Conservation (phyloP, 2,329 filamentous ascomycete species). For the Talaromyces sp. region DNA sequence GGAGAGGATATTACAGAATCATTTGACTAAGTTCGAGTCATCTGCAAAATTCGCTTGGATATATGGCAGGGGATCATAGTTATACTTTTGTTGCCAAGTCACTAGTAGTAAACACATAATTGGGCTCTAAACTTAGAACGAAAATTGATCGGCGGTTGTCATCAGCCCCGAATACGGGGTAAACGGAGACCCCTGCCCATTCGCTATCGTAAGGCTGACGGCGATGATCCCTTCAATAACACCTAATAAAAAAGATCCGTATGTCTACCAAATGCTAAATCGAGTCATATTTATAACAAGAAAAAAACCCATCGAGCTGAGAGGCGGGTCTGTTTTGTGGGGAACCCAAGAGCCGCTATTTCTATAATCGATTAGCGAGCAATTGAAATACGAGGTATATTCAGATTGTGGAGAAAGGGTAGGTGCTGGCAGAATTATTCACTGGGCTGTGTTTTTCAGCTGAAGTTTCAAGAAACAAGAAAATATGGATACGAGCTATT, state of each 20-base stretch:
- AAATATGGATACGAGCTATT: background rate
- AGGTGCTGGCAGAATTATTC: background rate
- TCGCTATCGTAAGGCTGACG: background rate
- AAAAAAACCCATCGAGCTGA: background rate
- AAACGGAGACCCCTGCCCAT: no score
- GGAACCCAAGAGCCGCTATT: background rate
- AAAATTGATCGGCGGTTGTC: background rate
- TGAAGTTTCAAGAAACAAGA: background rate
- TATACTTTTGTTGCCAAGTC: no score
- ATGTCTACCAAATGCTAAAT: background rate
- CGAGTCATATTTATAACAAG: background rate
- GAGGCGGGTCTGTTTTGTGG: background rate
- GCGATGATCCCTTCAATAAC: background rate
- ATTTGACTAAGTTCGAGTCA: background rate
- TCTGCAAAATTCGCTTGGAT: background rate
- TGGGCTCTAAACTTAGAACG: background rate
- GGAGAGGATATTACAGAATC: background rate
- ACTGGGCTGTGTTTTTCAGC: background rate
- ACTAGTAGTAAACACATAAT: no score
- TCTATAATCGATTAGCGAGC: background rate
- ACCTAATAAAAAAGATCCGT: background rate
- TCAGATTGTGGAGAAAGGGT: background rate
- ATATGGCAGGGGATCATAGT: background rate
- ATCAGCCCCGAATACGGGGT: background rate
- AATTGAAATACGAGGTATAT: background rate